Percentiles rank a stretch among this genome's conserved stretches.
phyloP scores from a whole-genome alignment of 169 alveolate species.

The Plasmodium adleri region DNA sequence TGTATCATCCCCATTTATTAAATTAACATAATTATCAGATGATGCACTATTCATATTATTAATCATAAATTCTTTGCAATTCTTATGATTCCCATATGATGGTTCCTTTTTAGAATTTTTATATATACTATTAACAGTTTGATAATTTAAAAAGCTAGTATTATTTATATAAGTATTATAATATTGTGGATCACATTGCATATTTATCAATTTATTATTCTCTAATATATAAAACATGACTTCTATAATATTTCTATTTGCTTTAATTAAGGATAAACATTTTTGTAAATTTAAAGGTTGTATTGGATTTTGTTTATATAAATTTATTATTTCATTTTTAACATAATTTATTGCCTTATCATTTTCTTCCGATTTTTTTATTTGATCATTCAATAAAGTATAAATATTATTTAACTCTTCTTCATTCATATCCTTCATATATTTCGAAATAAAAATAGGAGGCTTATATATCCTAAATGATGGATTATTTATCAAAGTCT shows the following conservation, averaged over 20 bases:
- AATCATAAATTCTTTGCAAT: no score
- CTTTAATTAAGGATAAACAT: conserved; percentile 15
- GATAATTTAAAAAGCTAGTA: conserved; percentile 16
- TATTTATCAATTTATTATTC: conserved; percentile 21
- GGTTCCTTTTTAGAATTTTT: neutral
- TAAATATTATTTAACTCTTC: conserved; percentile 57
- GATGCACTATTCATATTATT: no score
- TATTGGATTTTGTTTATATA: conserved; percentile 22
- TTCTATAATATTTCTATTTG: conserved; percentile 45
- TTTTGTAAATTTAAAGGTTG: conserved; percentile 14
- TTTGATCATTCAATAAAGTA: neutral
- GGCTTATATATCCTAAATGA: neutral
- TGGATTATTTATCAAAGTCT: neutral
- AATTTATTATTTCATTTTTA: conserved; percentile 39
- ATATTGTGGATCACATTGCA: neutral
- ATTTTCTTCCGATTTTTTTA: neutral
- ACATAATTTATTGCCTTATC: conserved; percentile 48
- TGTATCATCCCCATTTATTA: no score
- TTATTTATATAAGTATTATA: neutral
- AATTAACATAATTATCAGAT: no score
- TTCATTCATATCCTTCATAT: neutral
- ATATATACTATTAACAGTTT: conserved; percentile 27
- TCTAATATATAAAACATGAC: conserved; percentile 36
- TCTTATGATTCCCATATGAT: no score
- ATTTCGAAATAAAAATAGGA: neutral